Conservation (phyloP, 2,329 filamentous ascomycete species). For the Talaromyces sp. region DNA sequence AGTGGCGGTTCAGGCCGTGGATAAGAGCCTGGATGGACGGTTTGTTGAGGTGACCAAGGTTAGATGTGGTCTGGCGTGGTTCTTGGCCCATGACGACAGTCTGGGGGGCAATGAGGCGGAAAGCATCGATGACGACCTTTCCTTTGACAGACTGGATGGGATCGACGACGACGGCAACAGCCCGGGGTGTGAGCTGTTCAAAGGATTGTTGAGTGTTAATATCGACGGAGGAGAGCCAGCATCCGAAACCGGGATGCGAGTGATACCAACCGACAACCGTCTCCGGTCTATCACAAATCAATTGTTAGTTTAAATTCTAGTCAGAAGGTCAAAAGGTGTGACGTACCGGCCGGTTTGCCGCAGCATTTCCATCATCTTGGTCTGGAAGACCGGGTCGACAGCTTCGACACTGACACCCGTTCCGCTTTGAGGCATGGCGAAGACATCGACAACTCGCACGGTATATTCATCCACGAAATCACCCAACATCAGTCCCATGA, state of each 20-base stretch:
- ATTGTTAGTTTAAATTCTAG: neutral
- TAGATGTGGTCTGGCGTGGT: constrained; percentile 94
- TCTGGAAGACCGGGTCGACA: constrained; percentile 97
- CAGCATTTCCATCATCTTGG: constrained; percentile 99
- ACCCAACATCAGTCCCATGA: constrained; percentile 98
- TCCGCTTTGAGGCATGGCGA: constrained; percentile 98
- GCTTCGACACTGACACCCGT: constrained; percentile 98
- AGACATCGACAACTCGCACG: constrained; percentile 95
- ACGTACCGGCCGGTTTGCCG: constrained; percentile 87
- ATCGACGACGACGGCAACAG: constrained; percentile 95
- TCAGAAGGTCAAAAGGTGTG: neutral
- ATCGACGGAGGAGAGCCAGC: constrained; percentile 97
- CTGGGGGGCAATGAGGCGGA: constrained; percentile 97
- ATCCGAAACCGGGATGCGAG: constrained; percentile 97
- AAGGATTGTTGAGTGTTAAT: constrained; percentile 99
- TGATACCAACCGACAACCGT: constrained; percentile 99
- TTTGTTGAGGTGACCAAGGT: constrained; percentile 96
- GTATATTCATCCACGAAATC: constrained; percentile 99
- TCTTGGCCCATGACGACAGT: constrained; percentile 97
- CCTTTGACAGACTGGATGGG: constrained; percentile 99
- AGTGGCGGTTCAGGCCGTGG: constrained; percentile 95
- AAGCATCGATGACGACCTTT: constrained; percentile 98
- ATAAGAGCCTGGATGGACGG: constrained; percentile 99
- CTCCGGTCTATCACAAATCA: constrained; percentile 63
- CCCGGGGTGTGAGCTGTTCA: constrained; percentile 93